phyloP scores from a whole-genome alignment of 805 yeast species.

The Teunomyces cretensis region DNA sequence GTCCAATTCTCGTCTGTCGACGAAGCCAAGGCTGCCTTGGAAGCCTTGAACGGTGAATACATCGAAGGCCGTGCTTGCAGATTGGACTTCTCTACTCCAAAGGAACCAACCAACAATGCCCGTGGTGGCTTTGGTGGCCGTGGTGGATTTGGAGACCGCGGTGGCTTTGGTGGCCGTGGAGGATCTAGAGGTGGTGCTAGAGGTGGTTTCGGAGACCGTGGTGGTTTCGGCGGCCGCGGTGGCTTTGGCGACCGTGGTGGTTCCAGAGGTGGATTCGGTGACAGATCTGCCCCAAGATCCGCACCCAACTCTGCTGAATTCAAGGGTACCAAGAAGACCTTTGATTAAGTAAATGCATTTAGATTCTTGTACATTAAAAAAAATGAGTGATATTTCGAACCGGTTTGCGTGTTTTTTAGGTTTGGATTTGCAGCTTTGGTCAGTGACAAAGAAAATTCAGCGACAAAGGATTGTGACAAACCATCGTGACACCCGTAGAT shows the following conservation, averaged over 20 bases:
- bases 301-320: slow-evolving; percentile 52
- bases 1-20: slow-evolving; percentile 87
- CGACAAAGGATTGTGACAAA: too few species aligned
- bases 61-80: slow-evolving; percentile 92
- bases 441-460: too few species aligned
- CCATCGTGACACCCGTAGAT: too few species aligned
- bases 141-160: slow-evolving; percentile 22
- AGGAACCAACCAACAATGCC: slow-evolving; percentile 45
- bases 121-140: slow-evolving; percentile 24
- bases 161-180: slow-evolving; percentile 27
- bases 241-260: slow-evolving; percentile 27
- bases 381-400: too few species aligned
- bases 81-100: slow-evolving; percentile 92
- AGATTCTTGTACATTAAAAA: slow-evolving; percentile 3
- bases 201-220: slow-evolving; percentile 41
- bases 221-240: slow-evolving; percentile 39
- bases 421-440: neutral
- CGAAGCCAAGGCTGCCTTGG: slow-evolving; percentile 86
- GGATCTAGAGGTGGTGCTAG: slow-evolving; percentile 22
- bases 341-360: slow-evolving; percentile 49
- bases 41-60: slow-evolving; percentile 83
- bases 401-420: neutral
- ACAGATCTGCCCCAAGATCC: slow-evolving; percentile 37
- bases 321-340: slow-evolving; percentile 82
- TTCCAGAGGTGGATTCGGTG: slow-evolving; percentile 21